Base-by-base conservation (phyloP, 352 stramenopile genomes). In the Phytophthora litchii region DNA sequence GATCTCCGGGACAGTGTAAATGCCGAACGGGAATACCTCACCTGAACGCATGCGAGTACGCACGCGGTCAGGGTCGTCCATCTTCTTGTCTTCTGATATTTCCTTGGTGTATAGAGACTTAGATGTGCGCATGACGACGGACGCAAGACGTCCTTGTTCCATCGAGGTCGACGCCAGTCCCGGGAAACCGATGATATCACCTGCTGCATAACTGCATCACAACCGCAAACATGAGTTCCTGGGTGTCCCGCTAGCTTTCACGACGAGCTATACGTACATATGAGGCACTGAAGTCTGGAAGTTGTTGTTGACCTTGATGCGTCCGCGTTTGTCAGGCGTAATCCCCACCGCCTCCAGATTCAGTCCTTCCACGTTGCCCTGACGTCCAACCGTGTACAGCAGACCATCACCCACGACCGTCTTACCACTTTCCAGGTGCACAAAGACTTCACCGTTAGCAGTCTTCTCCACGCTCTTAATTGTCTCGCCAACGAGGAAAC, bases 91-190 rank as follows among this genome's bases (percentile, higher is more conserved):
- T 17, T 64, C 60, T 8, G 54, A 60, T 9, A 78, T 21, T 70
- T 72, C 36, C 69, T 70, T 69, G 43, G 80, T 86, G 68, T 92
- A 88, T 14, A 83, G 79, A 17, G 77, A 80, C 64, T 79, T 78
- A 14, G 54, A 66, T 10, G 78, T 94, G 25, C 85, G 76, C 89
- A 97, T 97, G 67, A 96, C 87, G 25, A 92, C 79, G 0, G 85
- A 94, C 23, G 88, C 89, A 55, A 93, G 63, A 20, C 86, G 81
- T 12, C 89, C 89, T 60, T 97, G 89, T 67, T 97, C 89, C 89
- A 97, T 97, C 36, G 86, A 95, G 14, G 88, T 96, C 31, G 88
- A 96, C 17, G 89, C 89, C 42, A 97, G 78, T 5, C 86, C 88
- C 2, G 89, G 89, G 62, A 91, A 96, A 4, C 89, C 89, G 52